These are phyloP conservation scores for Capsicum pubescens DNA, from an alignment of 257 asterid genomes.

Conservation along the genomic window DNA sequence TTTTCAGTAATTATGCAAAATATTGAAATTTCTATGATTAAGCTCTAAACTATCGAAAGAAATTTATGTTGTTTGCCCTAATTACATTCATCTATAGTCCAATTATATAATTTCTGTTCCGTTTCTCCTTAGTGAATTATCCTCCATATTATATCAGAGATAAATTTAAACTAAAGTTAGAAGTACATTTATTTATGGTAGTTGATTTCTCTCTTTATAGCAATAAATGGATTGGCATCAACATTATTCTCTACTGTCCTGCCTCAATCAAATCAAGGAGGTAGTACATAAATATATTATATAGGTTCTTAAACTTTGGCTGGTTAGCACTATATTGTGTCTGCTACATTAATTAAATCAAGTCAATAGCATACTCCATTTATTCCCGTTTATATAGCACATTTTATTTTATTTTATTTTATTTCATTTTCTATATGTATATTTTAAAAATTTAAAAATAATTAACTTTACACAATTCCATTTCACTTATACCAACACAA, in stretches of 20 bases:
- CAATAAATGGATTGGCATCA: background rate
- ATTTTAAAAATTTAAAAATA: background rate
- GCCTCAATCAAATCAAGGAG: background rate
- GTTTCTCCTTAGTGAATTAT: background rate
- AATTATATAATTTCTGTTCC: background rate
- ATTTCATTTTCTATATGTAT: background rate
- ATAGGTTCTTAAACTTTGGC: background rate
- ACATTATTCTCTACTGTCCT: background rate
- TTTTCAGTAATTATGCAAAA: no score
- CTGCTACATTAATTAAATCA: constrained; percentile 2
- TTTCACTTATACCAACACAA: background rate
- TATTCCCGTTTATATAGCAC: background rate
- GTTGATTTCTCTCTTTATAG: background rate
- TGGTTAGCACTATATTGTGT: background rate
- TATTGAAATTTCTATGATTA: no score
- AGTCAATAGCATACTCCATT: background rate
- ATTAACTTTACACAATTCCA: background rate
- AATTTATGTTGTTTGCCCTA: no score
- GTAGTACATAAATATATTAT: background rate
- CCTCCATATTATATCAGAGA: background rate
- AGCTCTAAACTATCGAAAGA: no score
- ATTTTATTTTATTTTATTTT: no score
- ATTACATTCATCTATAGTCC: background rate
- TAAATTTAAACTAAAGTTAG: background rate
- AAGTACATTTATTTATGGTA: background rate